Evolutionary conservation across 441 rosid species (phyloP), one percentile per base, ranked within the genome.

Genomic region (Pelargonium australe): DNA sequence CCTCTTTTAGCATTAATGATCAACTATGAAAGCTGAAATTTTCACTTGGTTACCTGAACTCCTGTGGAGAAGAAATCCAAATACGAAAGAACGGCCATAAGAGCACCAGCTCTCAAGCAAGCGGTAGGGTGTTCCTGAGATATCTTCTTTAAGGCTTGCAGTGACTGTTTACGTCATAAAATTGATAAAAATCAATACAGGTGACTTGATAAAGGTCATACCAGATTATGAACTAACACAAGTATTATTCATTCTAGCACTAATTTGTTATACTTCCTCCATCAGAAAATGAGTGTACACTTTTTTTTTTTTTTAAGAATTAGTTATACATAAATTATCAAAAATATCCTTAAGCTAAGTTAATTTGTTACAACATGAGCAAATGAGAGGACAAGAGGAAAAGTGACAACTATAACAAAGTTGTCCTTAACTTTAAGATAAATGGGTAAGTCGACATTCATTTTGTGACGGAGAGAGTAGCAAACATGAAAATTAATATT

Each of bases 41-140:
- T 12, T 4, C 5, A 62, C 19, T 17, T 17, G 64, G 65, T 43
- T 68, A 94, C 99, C 97, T 91, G 98, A 60, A 95, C 99, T 76
- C 99, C 99, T 13, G 98, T 95, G 70, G 99, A 87, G 83, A 95
- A 95, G 83, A 95, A 95, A 87, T 95, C 99, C 80, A 95, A 82
- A 75, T 90, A 95, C 0, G 97, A 89, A 76, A 95, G 98, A 77
- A 95, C 99, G 0, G 99, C 99, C 99, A 95, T 95, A 51, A 95
- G 95, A 71, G 99, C 98, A 75, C 99, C 99, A 45, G 96, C 99
- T 69, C 99, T 87, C 76, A 95, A 75, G 79, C 99, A 95, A 12
- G 98, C 96, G 74, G 99, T 95, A 37, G 98, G 99, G 69, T 95
- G 99, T 77, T 95, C 99, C 82, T 89, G 99, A 67, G 99, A 95